Base-by-base conservation (phyloP, 2,329 filamentous ascomycete genomes). In the Alternaria dauci region DNA sequence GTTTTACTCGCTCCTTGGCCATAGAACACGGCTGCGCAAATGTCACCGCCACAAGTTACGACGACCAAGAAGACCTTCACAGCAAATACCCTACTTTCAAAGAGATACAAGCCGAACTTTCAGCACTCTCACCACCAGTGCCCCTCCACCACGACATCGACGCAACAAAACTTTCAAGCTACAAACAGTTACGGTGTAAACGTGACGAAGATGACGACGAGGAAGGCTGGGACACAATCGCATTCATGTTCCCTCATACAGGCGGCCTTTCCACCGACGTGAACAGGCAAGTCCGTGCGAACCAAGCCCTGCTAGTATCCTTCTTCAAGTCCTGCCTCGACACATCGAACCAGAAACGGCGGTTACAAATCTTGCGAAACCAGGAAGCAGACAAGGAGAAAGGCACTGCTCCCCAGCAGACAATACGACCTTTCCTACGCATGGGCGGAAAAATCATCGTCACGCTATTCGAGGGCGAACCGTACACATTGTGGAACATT, bases 221-320 rank as follows among this genome's bases (percentile, higher is more conserved):
- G 58, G 71, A 62, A 11, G 78, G 82, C 4, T 94, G 91, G 84
- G 89, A 96, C 77, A 86, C 88, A 58, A 89, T 98, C 63, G 84
- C 94, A 67, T 99, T 98, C 87, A 97, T 97, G 83, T 99, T 99
- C 79, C 95, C 95, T 36, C 95, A 99, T 81, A 91, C 96, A 4
- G 95, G 95, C 65, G 95, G 95, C 46, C 89, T 96, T 72, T 91
- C 88, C 66, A 98, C 91, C 69, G 94, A 98, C 81, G 91, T 97
- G 57, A 97, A 97, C 81, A 86, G 95, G 36, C 95, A 99, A 80
- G 93, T 97, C 14, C 89, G 95, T 58, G 88, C 92, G 77, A 98
- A 99, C 81, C 74, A 75, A 63, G 71, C 57, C 52, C 72, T 76
- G 59, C 64, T 74, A 14, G 73, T 75, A 2, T 42, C 46, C 4